A percentile compares a stretch with the other conserved stretches of the same genome.
Conservation (phyloP, 805 yeast genomes). For the Kuraishia ogatae region DNA sequence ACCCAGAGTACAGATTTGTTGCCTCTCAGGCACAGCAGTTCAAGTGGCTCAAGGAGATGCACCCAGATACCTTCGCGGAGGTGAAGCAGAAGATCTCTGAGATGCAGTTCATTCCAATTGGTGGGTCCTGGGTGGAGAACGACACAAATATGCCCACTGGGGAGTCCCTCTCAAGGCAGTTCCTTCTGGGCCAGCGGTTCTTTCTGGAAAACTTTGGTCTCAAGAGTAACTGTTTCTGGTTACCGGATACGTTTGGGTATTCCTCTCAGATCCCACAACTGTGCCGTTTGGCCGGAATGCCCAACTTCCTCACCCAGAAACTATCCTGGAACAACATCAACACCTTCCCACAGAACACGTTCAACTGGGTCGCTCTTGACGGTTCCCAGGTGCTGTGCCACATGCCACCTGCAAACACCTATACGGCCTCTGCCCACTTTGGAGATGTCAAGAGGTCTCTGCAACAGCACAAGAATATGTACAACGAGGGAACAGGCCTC, state of each 20-base stretch:
- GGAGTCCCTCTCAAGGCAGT: conserved; percentile 83
- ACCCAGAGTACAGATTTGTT: conserved; percentile 89
- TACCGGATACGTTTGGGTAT: conserved; percentile 97
- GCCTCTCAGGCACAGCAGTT: conserved; percentile 97
- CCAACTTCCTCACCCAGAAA: conserved; percentile 84
- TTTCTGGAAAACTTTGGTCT: conserved; percentile 72
- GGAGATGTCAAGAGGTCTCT: conserved; percentile 85
- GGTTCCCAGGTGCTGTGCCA: conserved; percentile 90
- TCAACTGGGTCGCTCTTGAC: conserved; percentile 93
- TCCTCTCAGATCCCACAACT: conserved; percentile 92
- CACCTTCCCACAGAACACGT: conserved; percentile 80
- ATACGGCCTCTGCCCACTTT: conserved; percentile 87
- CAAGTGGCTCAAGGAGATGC: conserved; percentile 82
- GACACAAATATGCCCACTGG: conserved; percentile 96
- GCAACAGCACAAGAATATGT: conserved; percentile 74
- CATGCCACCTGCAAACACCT: conserved; percentile 97
- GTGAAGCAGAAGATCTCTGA: conserved; percentile 58
- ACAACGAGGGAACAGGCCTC: conserved; percentile 73
- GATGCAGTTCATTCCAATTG: conserved; percentile 81
- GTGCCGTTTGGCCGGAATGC: conserved; percentile 79
- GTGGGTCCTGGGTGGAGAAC: conserved; percentile 98
- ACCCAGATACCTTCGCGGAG: conserved; percentile 67
- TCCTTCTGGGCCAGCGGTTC: conserved; percentile 83
- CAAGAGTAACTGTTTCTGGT: conserved; percentile 77
- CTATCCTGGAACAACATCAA: conserved; percentile 95